Evolutionary conservation across 1,284 basidiomycete genomes (phyloP), one percentile per base, ranked within the genome.

Genomic region (Boletus calvinii): DNA sequence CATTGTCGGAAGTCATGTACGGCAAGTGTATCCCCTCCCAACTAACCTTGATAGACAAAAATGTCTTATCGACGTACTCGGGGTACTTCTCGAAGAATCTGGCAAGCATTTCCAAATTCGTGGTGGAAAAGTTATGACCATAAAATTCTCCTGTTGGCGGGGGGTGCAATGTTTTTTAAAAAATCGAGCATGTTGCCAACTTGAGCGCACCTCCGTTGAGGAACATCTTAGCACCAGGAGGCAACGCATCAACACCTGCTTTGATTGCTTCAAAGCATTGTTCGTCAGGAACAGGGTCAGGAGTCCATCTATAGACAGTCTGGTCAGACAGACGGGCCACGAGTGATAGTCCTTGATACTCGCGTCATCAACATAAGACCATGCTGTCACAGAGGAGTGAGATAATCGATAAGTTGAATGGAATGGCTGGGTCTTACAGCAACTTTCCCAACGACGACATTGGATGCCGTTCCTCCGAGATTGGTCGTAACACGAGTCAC

Each of bases 241-340:
- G 77, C 18, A 77, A 69, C 0, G 79, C 76, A 24, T 81, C 77
- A 38, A 88, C 72, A 11, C 79, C 79, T 3, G 83, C 79, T 62
- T 81, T 84, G 73, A 88, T 84, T 3, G 82, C 72, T 38, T 75
- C 78, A 54, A 88, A 86, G 10, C 77, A 77, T 17, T 78, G 70
- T 48, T 81, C 77, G 41, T 87, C 81, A 0, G 79, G 64, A 3
- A 62, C 46, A 3, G 61, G 56, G 18, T 58, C 32, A 3, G 42
- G 37, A 4, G 32, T 62, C 65, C 55, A 64, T 30, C 59, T 65
- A 15, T 1, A 48, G 7, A 26, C 0, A 0, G 13, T 18, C 6
- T 20, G 15, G 12, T 44, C 29, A 49, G 34, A 18, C 7, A 36
- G 2, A 30, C 9, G 6, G 10, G 7, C 8, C 15, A 35, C 10